phyloP scores from a whole-genome alignment of 192 early-diverging fungal species.

The Haplosporangium gracile region DNA sequence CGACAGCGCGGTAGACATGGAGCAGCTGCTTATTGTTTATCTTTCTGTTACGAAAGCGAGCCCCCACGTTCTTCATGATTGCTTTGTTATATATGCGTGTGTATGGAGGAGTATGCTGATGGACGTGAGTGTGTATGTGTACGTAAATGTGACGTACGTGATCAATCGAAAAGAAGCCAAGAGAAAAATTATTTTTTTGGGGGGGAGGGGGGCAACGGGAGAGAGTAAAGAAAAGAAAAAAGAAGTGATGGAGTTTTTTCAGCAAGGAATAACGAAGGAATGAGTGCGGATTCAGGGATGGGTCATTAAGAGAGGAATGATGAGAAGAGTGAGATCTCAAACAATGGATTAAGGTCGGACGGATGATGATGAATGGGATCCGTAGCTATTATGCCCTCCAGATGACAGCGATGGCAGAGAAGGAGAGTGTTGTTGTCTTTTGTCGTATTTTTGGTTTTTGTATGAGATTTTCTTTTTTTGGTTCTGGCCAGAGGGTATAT shows the following conservation, averaged over 20 bases:
- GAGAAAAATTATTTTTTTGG: conserved; percentile 1
- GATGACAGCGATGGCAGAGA: conserved; percentile 11
- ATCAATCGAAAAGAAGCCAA: conserved; percentile 10
- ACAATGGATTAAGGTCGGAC: conserved; percentile 35
- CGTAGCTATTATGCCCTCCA: background rate
- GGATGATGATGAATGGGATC: conserved; percentile 29
- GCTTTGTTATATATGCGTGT: background rate
- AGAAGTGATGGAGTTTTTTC: conserved; percentile 6
- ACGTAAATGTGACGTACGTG: conserved; percentile 3
- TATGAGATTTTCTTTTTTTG: conserved; percentile 11
- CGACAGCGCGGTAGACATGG: conserved; percentile 82
- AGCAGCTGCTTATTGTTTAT: conserved; percentile 90
- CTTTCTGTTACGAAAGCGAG: conserved; percentile 85
- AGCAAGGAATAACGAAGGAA: conserved; percentile 13
- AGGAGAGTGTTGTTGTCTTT: background rate
- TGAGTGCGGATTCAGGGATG: conserved; percentile 26
- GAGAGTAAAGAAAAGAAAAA: background rate
- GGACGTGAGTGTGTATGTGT: background rate
- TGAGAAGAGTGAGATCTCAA: conserved; percentile 24
- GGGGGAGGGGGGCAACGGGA: background rate
- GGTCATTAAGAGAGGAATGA: conserved; percentile 40
- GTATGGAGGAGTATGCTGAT: background rate
- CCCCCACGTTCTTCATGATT: conserved; percentile 56
- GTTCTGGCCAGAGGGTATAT: background rate
- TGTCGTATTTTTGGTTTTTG: background rate